phyloP scores from a whole-genome alignment of 768 basidiomycete genomes.

The Tubosaeta sp. region DNA sequence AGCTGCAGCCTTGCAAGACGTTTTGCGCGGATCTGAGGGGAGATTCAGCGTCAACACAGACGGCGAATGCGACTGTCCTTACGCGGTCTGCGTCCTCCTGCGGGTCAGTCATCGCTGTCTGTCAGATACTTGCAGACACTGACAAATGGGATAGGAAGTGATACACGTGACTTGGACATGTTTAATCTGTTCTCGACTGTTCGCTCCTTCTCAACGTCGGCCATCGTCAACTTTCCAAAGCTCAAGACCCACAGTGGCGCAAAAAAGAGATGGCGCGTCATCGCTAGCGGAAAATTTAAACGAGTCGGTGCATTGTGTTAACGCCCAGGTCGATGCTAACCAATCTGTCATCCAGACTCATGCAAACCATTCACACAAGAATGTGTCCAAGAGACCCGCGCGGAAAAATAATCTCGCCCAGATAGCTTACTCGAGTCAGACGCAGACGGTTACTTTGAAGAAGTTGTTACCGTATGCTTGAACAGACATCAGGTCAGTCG shows the following conservation, averaged over 20 bases:
- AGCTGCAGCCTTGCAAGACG: slow-evolving; percentile 81
- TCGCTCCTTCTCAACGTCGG: slow-evolving; percentile 59
- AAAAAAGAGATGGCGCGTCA: slow-evolving; percentile 75
- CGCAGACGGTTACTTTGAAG: slow-evolving; percentile 66
- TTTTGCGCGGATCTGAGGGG: slow-evolving; percentile 79
- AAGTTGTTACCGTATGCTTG: slow-evolving; percentile 70
- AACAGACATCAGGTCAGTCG: slow-evolving; percentile 15
- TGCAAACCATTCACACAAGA: slow-evolving; percentile 71
- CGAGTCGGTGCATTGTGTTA: slow-evolving; percentile 45
- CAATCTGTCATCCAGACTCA: slow-evolving; percentile 43
- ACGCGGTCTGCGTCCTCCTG: slow-evolving; percentile 82
- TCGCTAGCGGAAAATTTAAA: slow-evolving; percentile 70
- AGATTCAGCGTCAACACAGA: neutral
- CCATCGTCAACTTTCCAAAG: slow-evolving; percentile 59
- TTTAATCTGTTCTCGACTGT: slow-evolving; percentile 20
- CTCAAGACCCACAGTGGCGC: slow-evolving; percentile 77
- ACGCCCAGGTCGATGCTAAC: slow-evolving; percentile 1
- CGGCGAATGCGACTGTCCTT: slow-evolving; percentile 12
- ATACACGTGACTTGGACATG: slow-evolving; percentile 23
- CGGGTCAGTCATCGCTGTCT: slow-evolving; percentile 41
- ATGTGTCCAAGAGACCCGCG: slow-evolving; percentile 59
- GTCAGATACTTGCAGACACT: neutral
- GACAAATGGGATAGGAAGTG: neutral
- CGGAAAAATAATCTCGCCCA: slow-evolving; percentile 63
- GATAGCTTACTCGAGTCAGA: slow-evolving; percentile 59